phyloP scores from a whole-genome alignment of 495 filamentous ascomycete genomes.

The Beverwykella pulmonaria region DNA sequence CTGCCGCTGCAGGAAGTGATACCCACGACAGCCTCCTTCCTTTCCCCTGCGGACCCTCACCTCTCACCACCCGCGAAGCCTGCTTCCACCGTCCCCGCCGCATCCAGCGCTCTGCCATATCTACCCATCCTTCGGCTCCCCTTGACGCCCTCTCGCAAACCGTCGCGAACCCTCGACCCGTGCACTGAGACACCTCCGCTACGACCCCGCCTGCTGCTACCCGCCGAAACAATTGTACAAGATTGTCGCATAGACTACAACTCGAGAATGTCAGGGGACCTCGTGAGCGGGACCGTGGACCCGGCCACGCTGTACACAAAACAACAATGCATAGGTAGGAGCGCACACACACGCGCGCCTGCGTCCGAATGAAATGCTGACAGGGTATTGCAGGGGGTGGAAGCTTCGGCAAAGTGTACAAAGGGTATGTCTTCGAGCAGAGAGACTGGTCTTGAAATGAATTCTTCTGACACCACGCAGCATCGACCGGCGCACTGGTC shows the following conservation, averaged over 20 bases:
- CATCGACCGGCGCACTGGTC: slow-evolving; percentile 80
- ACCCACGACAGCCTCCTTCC: background rate
- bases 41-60: background rate
- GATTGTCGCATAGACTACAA: background rate
- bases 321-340: slow-evolving; percentile 85
- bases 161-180: background rate
- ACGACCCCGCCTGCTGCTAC: background rate
- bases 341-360: background rate
- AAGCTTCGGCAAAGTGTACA: slow-evolving; percentile 95
- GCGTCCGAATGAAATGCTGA: slow-evolving; percentile 15
- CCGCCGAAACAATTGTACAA: background rate
- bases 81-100: background rate
- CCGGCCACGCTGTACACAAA: slow-evolving; percentile 89
- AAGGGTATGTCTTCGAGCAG: slow-evolving; percentile 64
- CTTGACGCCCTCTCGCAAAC: background rate
- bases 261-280: slow-evolving; percentile 10
- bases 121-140: background rate
- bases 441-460: background rate
- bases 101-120: background rate
- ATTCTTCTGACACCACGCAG: slow-evolving; percentile 53
- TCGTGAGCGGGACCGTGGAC: slow-evolving; percentile 52
- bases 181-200: background rate
- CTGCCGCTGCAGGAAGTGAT: background rate
- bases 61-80: background rate
- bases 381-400: slow-evolving; percentile 63